These are phyloP conservation scores for Hordeum marinum DNA, from an alignment of 176 grass and related monocot genomes.

Conservation along the genomic window DNA sequence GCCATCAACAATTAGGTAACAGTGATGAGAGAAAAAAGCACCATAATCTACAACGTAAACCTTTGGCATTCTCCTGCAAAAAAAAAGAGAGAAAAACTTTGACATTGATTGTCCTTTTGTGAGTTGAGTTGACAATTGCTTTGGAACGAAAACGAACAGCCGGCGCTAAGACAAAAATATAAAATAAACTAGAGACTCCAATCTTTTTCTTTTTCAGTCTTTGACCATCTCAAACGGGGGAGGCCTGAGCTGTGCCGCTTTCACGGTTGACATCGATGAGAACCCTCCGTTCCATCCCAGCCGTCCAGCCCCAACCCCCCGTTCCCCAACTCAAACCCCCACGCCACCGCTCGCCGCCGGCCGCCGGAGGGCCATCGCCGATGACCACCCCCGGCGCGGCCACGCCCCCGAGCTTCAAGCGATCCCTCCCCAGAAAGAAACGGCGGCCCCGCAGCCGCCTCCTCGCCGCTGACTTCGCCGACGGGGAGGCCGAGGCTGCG, in stretches of 20 bases:
- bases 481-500: not conserved
- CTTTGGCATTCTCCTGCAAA: too few species aligned
- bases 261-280: not conserved
- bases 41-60: not conserved
- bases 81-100: too few species aligned
- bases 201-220: not conserved
- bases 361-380: not conserved
- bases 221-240: not conserved
- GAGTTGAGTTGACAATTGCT: not conserved
- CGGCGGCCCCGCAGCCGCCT: not conserved
- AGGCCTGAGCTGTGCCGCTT: not conserved
- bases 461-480: not conserved
- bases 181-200: not conserved
- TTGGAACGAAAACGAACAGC: not conserved
- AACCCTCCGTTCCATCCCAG: constrained; percentile 8
- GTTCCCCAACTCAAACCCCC: not conserved
- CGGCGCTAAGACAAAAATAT: too few species aligned
- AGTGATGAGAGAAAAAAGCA: not conserved
- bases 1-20: not conserved
- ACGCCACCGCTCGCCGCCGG: not conserved
- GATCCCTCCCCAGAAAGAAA: constrained; percentile 43
- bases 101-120: not conserved
- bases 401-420: constrained; percentile 47
- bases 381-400: constrained; percentile 25
- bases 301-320: constrained; percentile 12